phyloP scores from a whole-genome alignment of 495 filamentous ascomycete species.

The Durotheca rogersii region DNA sequence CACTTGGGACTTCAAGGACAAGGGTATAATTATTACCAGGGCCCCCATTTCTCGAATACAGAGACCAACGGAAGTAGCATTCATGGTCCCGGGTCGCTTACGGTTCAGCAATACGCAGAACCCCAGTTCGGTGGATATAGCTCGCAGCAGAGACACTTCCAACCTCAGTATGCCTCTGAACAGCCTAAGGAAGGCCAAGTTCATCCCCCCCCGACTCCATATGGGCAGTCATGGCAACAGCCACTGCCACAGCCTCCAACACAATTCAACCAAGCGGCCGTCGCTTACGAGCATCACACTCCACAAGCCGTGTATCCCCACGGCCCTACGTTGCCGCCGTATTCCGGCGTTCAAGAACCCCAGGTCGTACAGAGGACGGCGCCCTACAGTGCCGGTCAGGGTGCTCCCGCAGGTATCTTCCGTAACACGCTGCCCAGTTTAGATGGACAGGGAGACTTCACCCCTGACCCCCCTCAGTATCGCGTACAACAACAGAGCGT shows the following conservation, averaged over 20 bases:
- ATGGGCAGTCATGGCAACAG: constrained; percentile 4
- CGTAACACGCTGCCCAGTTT: not conserved
- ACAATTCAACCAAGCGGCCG: not conserved
- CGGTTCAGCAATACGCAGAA: constrained; percentile 1
- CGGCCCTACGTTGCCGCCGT: not conserved
- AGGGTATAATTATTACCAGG: not conserved
- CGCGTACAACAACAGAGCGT: not conserved
- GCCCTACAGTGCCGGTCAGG: not conserved
- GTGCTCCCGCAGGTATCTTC: not conserved
- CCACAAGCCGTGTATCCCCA: constrained; percentile 5
- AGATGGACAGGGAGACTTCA: constrained; percentile 3
- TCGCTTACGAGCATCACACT: constrained; percentile 2
- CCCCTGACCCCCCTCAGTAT: not conserved
- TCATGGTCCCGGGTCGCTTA: constrained; percentile 3
- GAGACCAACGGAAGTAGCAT: constrained; percentile 1
- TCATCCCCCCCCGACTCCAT: constrained; percentile 9
- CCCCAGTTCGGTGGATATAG: not conserved
- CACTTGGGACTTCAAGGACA: not conserved
- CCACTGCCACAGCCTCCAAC: constrained; percentile 1
- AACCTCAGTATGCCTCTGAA: not conserved
- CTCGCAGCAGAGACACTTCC: not conserved
- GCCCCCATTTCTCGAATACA: not conserved
- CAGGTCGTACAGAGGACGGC: not conserved
- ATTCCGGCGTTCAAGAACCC: not conserved
- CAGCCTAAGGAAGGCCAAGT: not conserved